A percentile compares a stretch with the other conserved stretches of the same genome.
Evolutionary conservation across 805 yeast genomes (phyloP).

Genomic region (Kodamaea leandrae): DNA sequence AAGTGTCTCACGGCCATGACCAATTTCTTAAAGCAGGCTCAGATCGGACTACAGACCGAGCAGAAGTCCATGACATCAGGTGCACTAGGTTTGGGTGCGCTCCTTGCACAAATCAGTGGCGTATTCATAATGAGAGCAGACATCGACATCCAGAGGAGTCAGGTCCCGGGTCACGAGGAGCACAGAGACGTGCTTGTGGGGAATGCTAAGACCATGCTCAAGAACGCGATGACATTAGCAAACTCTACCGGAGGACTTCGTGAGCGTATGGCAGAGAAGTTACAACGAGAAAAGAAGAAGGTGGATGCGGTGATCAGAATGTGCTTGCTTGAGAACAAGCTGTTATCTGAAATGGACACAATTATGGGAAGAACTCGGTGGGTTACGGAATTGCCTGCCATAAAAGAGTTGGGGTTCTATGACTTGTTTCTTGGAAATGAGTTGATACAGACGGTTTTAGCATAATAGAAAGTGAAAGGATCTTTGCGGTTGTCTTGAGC

Average conservation of each 20-base stretch:
- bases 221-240: slow-evolving; percentile 45
- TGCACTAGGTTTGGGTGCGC: slow-evolving; percentile 28
- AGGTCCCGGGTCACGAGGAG: slow-evolving; percentile 22
- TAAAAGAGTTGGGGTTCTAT: slow-evolving; percentile 28
- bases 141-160: slow-evolving; percentile 49
- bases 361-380: slow-evolving; percentile 32
- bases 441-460: no score
- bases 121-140: slow-evolving; percentile 52
- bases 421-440: slow-evolving; percentile 18
- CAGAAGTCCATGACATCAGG: slow-evolving; percentile 16
- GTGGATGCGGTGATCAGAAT: slow-evolving; percentile 46
- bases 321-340: slow-evolving; percentile 45
- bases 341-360: slow-evolving; percentile 25
- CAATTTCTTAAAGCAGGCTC: slow-evolving; percentile 37
- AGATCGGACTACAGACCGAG: slow-evolving; percentile 21
- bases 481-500: no score
- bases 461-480: no score
- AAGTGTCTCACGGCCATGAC: slow-evolving; percentile 37
- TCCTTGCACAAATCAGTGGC: slow-evolving; percentile 38
- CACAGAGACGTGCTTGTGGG: slow-evolving; percentile 29
- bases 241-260: slow-evolving; percentile 50
- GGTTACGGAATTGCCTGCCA: slow-evolving; percentile 25
- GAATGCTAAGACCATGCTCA: slow-evolving; percentile 43
- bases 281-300: slow-evolving; percentile 39
- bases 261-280: slow-evolving; percentile 45